Evolutionary conservation across 2,329 filamentous ascomycete species (phyloP).

Genomic region (Botryotinia globosa): DNA sequence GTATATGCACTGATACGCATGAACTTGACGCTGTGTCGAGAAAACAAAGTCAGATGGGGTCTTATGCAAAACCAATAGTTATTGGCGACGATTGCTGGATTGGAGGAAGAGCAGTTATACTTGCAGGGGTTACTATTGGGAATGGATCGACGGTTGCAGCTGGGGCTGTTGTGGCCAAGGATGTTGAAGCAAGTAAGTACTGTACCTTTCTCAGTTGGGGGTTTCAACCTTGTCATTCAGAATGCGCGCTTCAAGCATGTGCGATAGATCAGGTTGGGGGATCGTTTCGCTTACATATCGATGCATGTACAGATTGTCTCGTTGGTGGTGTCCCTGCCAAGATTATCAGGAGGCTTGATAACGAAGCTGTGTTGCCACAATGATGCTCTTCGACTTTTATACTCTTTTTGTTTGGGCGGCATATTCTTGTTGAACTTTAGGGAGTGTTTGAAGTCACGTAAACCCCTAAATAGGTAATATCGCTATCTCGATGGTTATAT

Average conservation of each 20-base stretch:
- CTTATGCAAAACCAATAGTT: constrained; percentile 45
- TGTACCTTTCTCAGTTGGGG: neutral
- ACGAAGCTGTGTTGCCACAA: neutral
- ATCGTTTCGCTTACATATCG: neutral
- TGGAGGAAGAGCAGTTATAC: constrained; percentile 48
- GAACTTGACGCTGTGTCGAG: constrained; percentile 59
- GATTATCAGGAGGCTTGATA: constrained; percentile 21
- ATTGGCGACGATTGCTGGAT: constrained; percentile 58
- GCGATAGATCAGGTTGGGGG: neutral
- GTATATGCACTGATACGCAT: constrained; percentile 68
- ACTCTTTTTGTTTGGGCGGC: too few species aligned
- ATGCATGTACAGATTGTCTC: constrained; percentile 19
- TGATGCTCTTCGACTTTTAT: neutral
- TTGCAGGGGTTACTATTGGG: constrained; percentile 53
- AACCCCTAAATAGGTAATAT: neutral
- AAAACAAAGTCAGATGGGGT: constrained; percentile 50
- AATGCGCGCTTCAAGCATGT: neutral
- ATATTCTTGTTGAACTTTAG: too few species aligned
- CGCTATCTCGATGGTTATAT: neutral
- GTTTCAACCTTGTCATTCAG: neutral
- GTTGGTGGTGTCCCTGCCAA: constrained; percentile 30
- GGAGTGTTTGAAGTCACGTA: neutral
- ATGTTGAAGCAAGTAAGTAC: constrained; percentile 24
- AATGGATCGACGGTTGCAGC: constrained; percentile 51
- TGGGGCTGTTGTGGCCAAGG: constrained; percentile 49